Evolutionary conservation across 768 basidiomycete species (phyloP).

Genomic region (Tulasnella sp.): DNA sequence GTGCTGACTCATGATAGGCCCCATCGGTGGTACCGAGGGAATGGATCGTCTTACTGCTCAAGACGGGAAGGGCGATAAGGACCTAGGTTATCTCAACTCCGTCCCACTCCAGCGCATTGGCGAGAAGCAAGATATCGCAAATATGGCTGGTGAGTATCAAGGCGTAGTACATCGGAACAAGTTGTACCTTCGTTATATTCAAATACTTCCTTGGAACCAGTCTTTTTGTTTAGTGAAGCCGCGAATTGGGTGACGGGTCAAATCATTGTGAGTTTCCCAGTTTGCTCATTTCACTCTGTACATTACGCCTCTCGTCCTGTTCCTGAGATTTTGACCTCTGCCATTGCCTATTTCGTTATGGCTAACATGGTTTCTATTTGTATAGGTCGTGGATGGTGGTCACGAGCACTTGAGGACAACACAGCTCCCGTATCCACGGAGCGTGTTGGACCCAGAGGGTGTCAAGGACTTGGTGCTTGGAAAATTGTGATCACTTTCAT

Average conservation of each 20-base stretch:
- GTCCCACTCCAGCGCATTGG: conserved; percentile 24
- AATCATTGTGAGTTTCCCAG: conserved; percentile 25
- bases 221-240: conserved; percentile 35
- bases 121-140: conserved; percentile 31
- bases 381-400: conserved; percentile 11
- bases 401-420: conserved; percentile 7
- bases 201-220: too few relatives aligned
- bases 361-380: not conserved
- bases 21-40: conserved; percentile 67
- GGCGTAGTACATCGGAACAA: too few relatives aligned
- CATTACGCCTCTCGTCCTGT: too few relatives aligned
- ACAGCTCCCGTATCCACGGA: conserved; percentile 13
- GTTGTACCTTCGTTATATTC: too few relatives aligned
- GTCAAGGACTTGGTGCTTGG: conserved; percentile 22
- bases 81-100: conserved; percentile 7
- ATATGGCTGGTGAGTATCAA: conserved; percentile 21
- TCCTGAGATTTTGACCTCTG: not conserved
- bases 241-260: conserved; percentile 32
- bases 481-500: conserved; percentile 23
- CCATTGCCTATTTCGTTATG: not conserved
- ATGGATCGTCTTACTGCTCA: conserved; percentile 28
- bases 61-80: conserved; percentile 24
- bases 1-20: conserved; percentile 29
- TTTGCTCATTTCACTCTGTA: too few relatives aligned
- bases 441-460: conserved; percentile 24